Evolutionary conservation across 2,329 filamentous ascomycete genomes (phyloP).

Genomic region (Clonostachys sp.): DNA sequence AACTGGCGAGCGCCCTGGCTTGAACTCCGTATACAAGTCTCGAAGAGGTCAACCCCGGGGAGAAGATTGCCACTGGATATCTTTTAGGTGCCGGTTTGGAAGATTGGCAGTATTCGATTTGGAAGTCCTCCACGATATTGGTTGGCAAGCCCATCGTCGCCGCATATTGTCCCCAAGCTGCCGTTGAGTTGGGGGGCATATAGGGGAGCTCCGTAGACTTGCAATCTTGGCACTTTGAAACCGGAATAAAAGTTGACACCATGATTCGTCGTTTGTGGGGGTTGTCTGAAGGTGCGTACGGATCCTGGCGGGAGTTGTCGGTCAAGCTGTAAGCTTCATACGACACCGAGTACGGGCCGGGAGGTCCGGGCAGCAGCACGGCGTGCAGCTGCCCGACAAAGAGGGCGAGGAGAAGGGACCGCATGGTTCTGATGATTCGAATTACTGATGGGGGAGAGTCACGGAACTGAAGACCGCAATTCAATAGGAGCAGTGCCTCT

Average conservation of each 20-base stretch:
- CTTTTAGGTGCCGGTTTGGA: background rate
- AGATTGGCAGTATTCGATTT: slow-evolving; percentile 10
- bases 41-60: slow-evolving; percentile 30
- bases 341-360: slow-evolving; percentile 3
- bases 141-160: slow-evolving; percentile 5
- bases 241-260: slow-evolving; percentile 6
- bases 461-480: too few species aligned
- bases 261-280: slow-evolving; percentile 8
- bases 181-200: slow-evolving; percentile 7
- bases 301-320: slow-evolving; percentile 10
- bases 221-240: slow-evolving; percentile 1
- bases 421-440: background rate
- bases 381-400: background rate
- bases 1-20: slow-evolving; percentile 33
- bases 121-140: slow-evolving; percentile 4
- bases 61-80: slow-evolving; percentile 22
- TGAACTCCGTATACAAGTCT: slow-evolving; percentile 32
- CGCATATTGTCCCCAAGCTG: slow-evolving; percentile 1
- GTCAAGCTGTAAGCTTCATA: slow-evolving; percentile 7
- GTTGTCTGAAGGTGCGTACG: slow-evolving; percentile 7
- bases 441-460: background rate
- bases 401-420: background rate
- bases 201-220: slow-evolving; percentile 4
- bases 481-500: too few species aligned
- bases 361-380: background rate